Evolutionary conservation across 352 stramenopile genomes (phyloP).

Genomic region (Peronospora farinosa): DNA sequence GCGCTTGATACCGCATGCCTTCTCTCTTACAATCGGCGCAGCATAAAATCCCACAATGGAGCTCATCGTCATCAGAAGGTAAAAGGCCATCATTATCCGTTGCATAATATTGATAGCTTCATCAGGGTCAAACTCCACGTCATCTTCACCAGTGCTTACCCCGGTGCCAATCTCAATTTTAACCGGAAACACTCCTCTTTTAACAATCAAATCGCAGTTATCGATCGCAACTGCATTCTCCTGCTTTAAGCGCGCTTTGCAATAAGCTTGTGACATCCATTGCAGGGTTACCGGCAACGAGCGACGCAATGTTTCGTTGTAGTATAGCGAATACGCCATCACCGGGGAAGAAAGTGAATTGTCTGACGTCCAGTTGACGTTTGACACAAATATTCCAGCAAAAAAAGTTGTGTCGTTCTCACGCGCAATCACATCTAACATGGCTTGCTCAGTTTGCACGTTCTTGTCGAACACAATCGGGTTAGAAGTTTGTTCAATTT

Average conservation of each 20-base stretch:
- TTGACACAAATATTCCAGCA: slow-evolving; percentile 46
- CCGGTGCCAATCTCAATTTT: slow-evolving; percentile 18
- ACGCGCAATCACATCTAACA: slow-evolving; percentile 39
- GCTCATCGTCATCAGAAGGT: slow-evolving; percentile 54
- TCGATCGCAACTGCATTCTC: slow-evolving; percentile 13
- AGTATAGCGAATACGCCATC: slow-evolving; percentile 48
- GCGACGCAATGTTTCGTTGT: slow-evolving; percentile 57
- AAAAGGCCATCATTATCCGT: slow-evolving; percentile 92
- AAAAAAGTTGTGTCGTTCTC: slow-evolving; percentile 49
- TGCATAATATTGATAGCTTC: slow-evolving; percentile 30
- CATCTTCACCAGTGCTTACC: slow-evolving; percentile 18
- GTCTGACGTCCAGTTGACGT: slow-evolving; percentile 26
- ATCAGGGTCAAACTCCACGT: slow-evolving; percentile 23
- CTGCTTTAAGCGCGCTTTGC: slow-evolving; percentile 27
- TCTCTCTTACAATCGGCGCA: slow-evolving; percentile 57
- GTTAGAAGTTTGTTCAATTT: slow-evolving; percentile 22
- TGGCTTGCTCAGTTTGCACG: slow-evolving; percentile 23
- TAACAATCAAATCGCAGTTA: slow-evolving; percentile 45
- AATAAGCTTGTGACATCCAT: slow-evolving; percentile 57
- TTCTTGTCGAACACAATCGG: slow-evolving; percentile 30
- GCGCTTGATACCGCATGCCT: slow-evolving; percentile 62
- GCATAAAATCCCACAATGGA: slow-evolving; percentile 65
- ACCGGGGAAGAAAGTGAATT: slow-evolving; percentile 5
- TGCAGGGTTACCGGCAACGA: slow-evolving; percentile 60
- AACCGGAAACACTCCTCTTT: slow-evolving; percentile 43